These are phyloP conservation scores for Nitzschia sp. DNA, from an alignment of 108 stramenopile genomes.

Conservation along the genomic window DNA sequence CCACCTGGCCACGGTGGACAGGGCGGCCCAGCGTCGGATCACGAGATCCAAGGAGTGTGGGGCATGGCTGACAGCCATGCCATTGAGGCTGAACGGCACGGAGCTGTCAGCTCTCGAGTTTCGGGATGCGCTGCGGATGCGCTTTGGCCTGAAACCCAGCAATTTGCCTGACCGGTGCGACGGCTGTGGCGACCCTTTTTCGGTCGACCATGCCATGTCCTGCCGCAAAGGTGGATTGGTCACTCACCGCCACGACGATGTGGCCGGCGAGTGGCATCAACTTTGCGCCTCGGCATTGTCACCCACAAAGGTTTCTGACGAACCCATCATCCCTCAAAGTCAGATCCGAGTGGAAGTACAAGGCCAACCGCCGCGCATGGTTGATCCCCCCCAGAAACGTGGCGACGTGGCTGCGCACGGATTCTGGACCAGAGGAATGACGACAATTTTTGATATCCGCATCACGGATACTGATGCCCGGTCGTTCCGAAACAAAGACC, in stretches of 20 bases:
- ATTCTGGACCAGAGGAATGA: no score
- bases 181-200: no score
- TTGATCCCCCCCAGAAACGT: constrained; percentile 1
- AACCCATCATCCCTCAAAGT: constrained; percentile 26
- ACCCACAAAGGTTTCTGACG: no score
- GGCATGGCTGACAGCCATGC: no score
- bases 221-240: constrained; percentile 37
- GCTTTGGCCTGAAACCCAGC: constrained; percentile 17
- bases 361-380: background rate
- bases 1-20: background rate
- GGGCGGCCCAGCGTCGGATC: background rate
- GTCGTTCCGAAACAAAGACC: no score
- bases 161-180: constrained; percentile 6
- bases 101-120: constrained; percentile 28
- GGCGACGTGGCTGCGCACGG: no score
- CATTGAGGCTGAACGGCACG: constrained; percentile 11
- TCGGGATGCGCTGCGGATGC: constrained; percentile 20
- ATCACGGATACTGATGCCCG: no score
- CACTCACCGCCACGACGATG: no score
- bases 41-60: background rate
- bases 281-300: constrained; percentile 6
- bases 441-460: no score
- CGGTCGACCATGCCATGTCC: constrained; percentile 27
- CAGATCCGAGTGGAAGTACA: background rate
- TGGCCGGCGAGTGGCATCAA: constrained; percentile 14